Base-by-base conservation (phyloP, 371 early-diverging fungal genomes). In the Mortierella sp. region DNA sequence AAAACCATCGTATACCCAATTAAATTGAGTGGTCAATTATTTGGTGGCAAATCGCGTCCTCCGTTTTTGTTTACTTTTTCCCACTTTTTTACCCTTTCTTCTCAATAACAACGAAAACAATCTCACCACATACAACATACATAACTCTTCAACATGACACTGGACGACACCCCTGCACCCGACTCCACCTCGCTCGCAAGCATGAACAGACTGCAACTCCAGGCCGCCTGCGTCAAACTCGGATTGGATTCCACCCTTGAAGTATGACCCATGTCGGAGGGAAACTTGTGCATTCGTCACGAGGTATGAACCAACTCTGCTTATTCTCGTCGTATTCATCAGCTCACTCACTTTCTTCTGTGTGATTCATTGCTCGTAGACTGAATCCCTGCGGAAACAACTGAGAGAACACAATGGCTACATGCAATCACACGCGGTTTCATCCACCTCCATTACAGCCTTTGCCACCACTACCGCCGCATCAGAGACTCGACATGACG, bases 221-320 rank as follows among this genome's bases (percentile, higher is more conserved):
- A 86, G 68, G 74, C 87, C 3, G 76, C 80, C 14, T 86, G 87
- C 63, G 83, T 82, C 73, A 82, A 86, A n/a, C 75, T 60, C 0
- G 87, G 87, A 6, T 76, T 86, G 31, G 83, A 78, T 70, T 72
- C 87, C 9, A 86, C 82, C 0, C 78, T 55, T 7, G 80, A 76
- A 24, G 87, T 86, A 82, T 76, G n/a, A 11, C 44, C 8, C 16
- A 19, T 5, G 42, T 38, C 42, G 42, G 42, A 31, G 63, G 63
- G 34, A 50, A 50, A 50, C 3, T n/a, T 21, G 3, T 28, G 38
- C 42, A 38, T 21, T 58, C 55, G 34, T 6, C 19, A 63, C 63
- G 13, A 31, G 31, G 14, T 1, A 7, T 11, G 47, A 0, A 13
- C 72, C 3, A 3, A 47, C 16, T 11, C 48, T 0, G 45, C 58